Conservation (phyloP, 345 rosid species). For the Salix dunnii region DNA sequence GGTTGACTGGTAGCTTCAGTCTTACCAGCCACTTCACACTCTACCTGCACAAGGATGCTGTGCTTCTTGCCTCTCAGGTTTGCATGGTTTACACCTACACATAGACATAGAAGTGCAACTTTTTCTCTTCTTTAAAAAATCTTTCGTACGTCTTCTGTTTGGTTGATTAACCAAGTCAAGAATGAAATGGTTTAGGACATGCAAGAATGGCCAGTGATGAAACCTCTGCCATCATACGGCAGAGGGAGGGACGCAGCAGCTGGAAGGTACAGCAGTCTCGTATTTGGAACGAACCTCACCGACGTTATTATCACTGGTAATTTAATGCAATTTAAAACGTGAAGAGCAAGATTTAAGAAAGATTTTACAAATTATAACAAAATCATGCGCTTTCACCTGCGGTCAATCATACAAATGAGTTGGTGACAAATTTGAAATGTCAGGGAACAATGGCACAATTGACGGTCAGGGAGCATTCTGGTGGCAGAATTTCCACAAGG, state of each 20-base stretch:
- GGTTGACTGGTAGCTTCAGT: slow-evolving; percentile 85
- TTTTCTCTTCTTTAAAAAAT: not conserved
- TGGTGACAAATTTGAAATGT: not conserved
- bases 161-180: not conserved
- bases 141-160: not conserved
- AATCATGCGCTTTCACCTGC: not conserved
- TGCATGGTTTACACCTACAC: not conserved
- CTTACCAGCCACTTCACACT: slow-evolving; percentile 85
- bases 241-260: slow-evolving; percentile 87
- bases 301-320: slow-evolving; percentile 81
- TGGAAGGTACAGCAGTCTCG: slow-evolving; percentile 75
- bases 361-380: not conserved
- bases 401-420: not conserved
- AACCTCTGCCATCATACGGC: slow-evolving; percentile 86
- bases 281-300: slow-evolving; percentile 83
- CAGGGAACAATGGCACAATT: slow-evolving; percentile 80
- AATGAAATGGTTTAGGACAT: slow-evolving; percentile 36
- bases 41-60: slow-evolving; percentile 75
- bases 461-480: slow-evolving; percentile 90
- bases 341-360: not conserved
- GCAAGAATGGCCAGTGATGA: slow-evolving; percentile 62
- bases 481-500: slow-evolving; percentile 83
- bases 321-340: not conserved
- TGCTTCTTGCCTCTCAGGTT: slow-evolving; percentile 80
- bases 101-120: not conserved